Conservation (phyloP, 176 grass and related monocot species). For the Hyparrhenia diplandra region DNA sequence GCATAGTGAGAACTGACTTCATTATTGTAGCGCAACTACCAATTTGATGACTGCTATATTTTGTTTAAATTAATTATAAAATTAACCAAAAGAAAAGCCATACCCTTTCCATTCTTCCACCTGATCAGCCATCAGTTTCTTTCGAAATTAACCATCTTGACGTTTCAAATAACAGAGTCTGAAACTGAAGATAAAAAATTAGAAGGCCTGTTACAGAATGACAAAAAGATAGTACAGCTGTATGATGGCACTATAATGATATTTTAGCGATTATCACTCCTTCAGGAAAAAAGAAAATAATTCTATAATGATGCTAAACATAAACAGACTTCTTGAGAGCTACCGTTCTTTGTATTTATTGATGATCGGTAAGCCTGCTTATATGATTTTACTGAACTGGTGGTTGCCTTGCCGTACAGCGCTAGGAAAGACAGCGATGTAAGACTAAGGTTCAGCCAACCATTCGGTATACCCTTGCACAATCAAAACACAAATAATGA, state of each 20-base stretch:
- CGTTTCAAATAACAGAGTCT: conserved; percentile 17
- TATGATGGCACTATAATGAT: neutral
- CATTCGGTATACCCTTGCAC: neutral
- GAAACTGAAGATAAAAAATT: conserved; percentile 8
- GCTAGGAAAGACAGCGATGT: neutral
- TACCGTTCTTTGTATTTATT: neutral
- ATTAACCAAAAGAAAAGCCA: neutral
- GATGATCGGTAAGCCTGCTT: neutral
- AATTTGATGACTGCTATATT: neutral
- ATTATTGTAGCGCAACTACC: neutral
- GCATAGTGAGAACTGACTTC: neutral
- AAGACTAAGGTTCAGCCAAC: conserved; percentile 2
- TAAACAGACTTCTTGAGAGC: neutral
- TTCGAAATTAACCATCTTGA: conserved; percentile 88
- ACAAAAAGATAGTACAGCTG: neutral
- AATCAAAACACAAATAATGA: neutral
- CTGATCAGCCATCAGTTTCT: conserved; percentile 70
- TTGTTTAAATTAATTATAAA: neutral
- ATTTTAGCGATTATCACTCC: neutral
- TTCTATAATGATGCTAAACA: neutral
- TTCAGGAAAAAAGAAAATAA: neutral
- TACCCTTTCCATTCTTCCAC: conserved; percentile 86
- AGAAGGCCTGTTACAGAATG: neutral
- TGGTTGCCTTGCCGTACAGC: neutral
- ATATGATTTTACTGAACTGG: neutral